Evolutionary conservation across 176 grass and related monocot species (phyloP).

Genomic region (Carex littledalei): DNA sequence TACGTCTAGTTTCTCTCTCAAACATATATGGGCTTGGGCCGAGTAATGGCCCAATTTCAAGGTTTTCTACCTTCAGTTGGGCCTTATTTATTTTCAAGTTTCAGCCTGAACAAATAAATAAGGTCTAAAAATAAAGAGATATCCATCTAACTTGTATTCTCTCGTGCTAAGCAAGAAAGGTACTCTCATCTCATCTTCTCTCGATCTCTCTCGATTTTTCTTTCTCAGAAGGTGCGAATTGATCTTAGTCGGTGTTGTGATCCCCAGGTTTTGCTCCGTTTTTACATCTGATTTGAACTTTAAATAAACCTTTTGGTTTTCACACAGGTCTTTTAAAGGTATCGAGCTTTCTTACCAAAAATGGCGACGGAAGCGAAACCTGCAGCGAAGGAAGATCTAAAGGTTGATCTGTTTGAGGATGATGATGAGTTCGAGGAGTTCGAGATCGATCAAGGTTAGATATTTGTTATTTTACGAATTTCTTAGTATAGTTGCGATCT

Average conservation of each 20-base stretch:
- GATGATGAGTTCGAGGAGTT: slow-evolving; percentile 76
- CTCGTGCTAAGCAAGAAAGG: slow-evolving; percentile 22
- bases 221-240: not conserved
- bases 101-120: not conserved
- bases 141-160: not conserved
- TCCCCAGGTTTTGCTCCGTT: not conserved
- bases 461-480: not conserved
- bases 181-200: not conserved
- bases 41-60: not conserved
- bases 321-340: not conserved
- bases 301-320: not conserved
- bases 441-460: slow-evolving; percentile 48
- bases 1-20: not conserved
- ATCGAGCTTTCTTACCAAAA: not conserved
- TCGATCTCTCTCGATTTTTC: not conserved
- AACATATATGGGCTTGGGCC: not conserved
- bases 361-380: slow-evolving; percentile 53
- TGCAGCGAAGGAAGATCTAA: slow-evolving; percentile 31
- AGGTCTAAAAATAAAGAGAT: not conserved
- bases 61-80: not conserved
- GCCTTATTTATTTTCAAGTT: not conserved
- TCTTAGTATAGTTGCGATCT: not conserved
- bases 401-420: slow-evolving; percentile 69
- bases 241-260: not conserved
- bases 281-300: not conserved